A percentile compares a stretch with the other conserved stretches of the same genome.
Evolutionary conservation across 23 red algal genomes (phyloP).

Genomic region (Gracilaria domingensis): DNA sequence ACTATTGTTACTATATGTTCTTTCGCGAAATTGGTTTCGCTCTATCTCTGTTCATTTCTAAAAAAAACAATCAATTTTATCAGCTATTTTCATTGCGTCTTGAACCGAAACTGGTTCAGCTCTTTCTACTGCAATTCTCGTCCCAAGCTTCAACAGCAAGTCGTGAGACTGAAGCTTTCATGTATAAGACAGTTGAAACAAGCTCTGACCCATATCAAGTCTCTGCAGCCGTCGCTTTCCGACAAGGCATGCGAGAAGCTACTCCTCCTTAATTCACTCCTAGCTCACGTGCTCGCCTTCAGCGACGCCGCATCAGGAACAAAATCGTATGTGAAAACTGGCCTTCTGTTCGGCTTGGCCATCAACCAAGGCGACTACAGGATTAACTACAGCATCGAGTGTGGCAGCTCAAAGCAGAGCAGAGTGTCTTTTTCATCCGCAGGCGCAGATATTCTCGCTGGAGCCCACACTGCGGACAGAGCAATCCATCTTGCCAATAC

Average conservation of each 20-base stretch:
- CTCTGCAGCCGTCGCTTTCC: neutral
- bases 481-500: neutral
- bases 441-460: neutral
- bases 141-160: neutral
- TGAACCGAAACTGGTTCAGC: no score
- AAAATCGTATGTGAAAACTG: constrained; percentile 1
- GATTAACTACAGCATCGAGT: neutral
- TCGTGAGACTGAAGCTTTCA: neutral
- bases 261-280: no score
- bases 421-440: constrained; percentile 33
- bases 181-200: neutral
- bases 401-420: neutral
- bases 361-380: neutral
- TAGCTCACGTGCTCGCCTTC: neutral
- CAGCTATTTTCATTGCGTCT: no score
- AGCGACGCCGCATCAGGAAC: constrained; percentile 7
- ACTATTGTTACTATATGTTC: no score
- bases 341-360: neutral
- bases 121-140: no score
- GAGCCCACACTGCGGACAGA: neutral
- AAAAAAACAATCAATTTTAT: no score
- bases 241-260: neutral
- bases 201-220: neutral
- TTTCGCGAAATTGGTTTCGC: no score
- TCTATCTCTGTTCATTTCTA: no score